Evolutionary conservation across 768 basidiomycete genomes (phyloP).

Genomic region (Russula earlei): DNA sequence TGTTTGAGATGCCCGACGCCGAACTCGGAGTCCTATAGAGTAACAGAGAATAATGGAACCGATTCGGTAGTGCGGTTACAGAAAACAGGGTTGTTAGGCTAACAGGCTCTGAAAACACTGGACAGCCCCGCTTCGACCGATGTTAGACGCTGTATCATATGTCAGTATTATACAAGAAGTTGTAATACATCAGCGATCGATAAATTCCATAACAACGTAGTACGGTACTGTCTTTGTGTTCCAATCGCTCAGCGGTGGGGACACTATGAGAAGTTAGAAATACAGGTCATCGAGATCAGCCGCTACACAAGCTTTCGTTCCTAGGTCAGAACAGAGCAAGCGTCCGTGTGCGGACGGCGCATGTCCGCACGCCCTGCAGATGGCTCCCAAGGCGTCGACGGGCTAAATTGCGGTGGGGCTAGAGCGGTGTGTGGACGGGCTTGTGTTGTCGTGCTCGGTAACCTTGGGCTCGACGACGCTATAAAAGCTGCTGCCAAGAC

Average conservation of each 20-base stretch:
- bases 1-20: too few relatives aligned
- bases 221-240: not conserved
- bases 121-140: too few relatives aligned
- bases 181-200: not conserved
- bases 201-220: too few relatives aligned
- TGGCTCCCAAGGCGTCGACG: not conserved
- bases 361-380: not conserved
- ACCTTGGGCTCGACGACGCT: not conserved
- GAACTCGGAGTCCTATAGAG: too few relatives aligned
- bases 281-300: not conserved
- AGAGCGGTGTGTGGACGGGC: slow-evolving; percentile 21
- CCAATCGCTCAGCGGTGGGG: slow-evolving; percentile 4
- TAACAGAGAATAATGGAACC: too few relatives aligned
- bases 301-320: not conserved
- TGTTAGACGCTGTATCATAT: slow-evolving; percentile 2
- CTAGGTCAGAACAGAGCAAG: too few relatives aligned
- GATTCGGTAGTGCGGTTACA: too few relatives aligned
- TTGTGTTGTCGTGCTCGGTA: not conserved
- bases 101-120: too few relatives aligned
- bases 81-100: too few relatives aligned
- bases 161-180: not conserved
- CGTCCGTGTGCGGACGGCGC: not conserved
- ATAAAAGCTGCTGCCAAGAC: slow-evolving; percentile 1
- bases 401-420: slow-evolving; percentile 26
- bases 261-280: not conserved